phyloP scores from a whole-genome alignment of 371 early-diverging fungal genomes.

The Circinella umbellata region DNA sequence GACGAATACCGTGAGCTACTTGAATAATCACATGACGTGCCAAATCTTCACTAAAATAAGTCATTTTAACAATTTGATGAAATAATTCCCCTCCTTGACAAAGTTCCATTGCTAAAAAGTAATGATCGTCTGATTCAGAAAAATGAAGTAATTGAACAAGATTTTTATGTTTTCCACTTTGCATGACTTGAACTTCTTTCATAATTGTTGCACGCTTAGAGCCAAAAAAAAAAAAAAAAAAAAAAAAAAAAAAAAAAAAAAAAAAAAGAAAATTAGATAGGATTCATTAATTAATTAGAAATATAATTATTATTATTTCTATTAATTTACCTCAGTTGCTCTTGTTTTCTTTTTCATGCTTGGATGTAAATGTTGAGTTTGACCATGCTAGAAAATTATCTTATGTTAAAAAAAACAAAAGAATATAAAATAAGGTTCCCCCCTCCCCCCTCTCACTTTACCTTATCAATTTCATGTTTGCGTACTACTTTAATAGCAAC shows the following conservation, averaged over 20 bases:
- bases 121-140: constrained; percentile 66
- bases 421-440: constrained; percentile 19
- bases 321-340: constrained; percentile 17
- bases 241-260: too few relatives aligned
- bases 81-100: constrained; percentile 89
- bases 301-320: too few relatives aligned
- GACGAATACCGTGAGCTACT: constrained; percentile 87
- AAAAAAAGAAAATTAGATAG: too few relatives aligned
- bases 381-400: constrained; percentile 14
- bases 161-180: constrained; percentile 78
- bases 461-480: constrained; percentile 64
- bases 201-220: constrained; percentile 80
- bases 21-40: constrained; percentile 87
- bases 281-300: too few relatives aligned
- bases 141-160: constrained; percentile 79
- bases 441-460: constrained; percentile 16
- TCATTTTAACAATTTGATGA: constrained; percentile 81
- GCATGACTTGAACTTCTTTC: constrained; percentile 90
- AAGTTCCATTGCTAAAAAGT: constrained; percentile 85
- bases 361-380: constrained; percentile 21
- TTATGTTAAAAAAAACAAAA: neutral
- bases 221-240: too few relatives aligned
- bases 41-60: constrained; percentile 79
- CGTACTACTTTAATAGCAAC: constrained; percentile 87
- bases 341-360: constrained; percentile 19